Base-by-base conservation (phyloP, 306 rosid species). In the Fragaria vesca region DNA sequence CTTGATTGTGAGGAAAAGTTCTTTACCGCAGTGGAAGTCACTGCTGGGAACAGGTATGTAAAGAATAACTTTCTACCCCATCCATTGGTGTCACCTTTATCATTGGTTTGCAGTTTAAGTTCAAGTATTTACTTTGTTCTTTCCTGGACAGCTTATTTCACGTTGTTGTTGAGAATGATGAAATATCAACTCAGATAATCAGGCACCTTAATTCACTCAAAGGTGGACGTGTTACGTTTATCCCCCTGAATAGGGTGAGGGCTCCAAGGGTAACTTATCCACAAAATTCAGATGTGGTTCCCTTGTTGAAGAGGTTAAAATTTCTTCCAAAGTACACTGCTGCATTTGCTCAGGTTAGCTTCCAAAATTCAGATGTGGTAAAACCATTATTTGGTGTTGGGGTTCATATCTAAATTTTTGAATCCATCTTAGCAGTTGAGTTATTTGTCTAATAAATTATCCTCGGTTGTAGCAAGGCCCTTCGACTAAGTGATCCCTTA, bases 211-310 rank as follows among this genome's bases (percentile, higher is more conserved):
- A 95, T 83, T 79, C 90, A 72, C 83, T 82, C 54, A 95, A 91
- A 85, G 98, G 98, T 51, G 98, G 98, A 9, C 88, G 98, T 30
- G 98, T 95, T 83, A 95, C 98, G 1, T 94, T 95, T 81, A 95
- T 95, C 73, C 98, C 98, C 38, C 89, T 95, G 65, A 92, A 95
- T 86, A 89, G 98, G 87, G 98, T 95, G 83, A 88, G 79, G 85
- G 89, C 96, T 82, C 93, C 97, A 13, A 83, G 55, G 2, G 84
- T 92, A 46, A 74, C 77, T 77, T 92, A 92, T 88, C 98, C 98
- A 42, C 89, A 91, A 82, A 91, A 91, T 81, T 88, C 97, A 73
- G 98, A 91, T 82, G 98, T 92, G 86, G 86, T 92, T 75, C 97
- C 98, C 52, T 87, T 95, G 77, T 61, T 92, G 50, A 87, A 87